Evolutionary conservation across 148 eudicot genomes (phyloP), one percentile per base, ranked within the genome.

Genomic region (Rhododendron molle): DNA sequence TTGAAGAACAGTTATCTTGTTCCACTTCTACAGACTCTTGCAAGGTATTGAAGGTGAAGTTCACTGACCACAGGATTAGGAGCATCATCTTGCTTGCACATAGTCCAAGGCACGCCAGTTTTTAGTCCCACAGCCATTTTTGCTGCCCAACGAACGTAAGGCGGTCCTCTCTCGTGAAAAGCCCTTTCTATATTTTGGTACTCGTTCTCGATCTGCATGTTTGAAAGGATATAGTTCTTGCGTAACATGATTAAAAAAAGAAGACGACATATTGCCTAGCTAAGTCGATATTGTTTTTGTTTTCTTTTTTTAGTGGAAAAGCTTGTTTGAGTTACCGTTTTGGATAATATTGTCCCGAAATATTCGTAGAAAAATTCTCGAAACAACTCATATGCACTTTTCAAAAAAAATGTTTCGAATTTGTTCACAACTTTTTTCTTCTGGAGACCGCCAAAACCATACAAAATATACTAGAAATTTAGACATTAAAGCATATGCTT

Each of bases 21-120:
- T 65, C 30, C 30, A 65, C 13, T 65, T 65, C 30, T 10, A n/a
- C 13, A 1, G 13, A 65, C 71, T n/a, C 30, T 65, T 9, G 30
- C 30, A 65, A 65, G 71, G n/a, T 26, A 11, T 52, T 30, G 26
- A 60, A 58, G 18, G 74, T 16, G 10, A 34, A 62, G 65, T 21
- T 47, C 4, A 85, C 87, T 83, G 87, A 95, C 99, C 94, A 95
- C 92, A 4, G 94, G 94, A 82, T 89, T 92, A n/a, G 99, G 98
- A 69, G 99, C 99, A 85, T 95, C 97, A 60, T 93, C 90, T 90
- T 94, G 96, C 92, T 96, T 96, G 92, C 99, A 96, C 99, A 96
- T 96, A 52, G 89, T 85, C 99, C 99, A 96, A 54, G 99, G 99
- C 12, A 93, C 96, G 62, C 95, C 95, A 3, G 95, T 94, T 44